Conservation (phyloP, 108 stramenopile genomes). For the Parmales sp. region DNA sequence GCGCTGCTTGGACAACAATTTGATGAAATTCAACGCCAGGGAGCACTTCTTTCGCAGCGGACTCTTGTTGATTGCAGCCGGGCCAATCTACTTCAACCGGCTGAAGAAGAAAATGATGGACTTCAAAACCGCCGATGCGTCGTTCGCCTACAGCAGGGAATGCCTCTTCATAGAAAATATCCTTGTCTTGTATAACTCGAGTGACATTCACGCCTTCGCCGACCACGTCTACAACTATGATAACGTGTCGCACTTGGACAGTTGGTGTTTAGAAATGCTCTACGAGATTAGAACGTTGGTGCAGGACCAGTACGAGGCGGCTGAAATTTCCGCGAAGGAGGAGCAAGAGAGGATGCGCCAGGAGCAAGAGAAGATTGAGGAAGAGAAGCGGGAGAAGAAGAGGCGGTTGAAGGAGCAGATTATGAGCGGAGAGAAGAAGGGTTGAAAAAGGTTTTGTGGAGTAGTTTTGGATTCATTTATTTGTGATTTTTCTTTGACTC, state of each 20-base stretch:
- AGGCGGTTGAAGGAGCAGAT: not conserved
- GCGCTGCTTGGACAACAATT: not conserved
- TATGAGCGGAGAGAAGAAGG: too few relatives aligned
- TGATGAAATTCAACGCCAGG: conserved; percentile 5
- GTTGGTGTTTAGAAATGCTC: not conserved
- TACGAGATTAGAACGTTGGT: not conserved
- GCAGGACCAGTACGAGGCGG: not conserved
- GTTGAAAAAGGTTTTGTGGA: too few relatives aligned
- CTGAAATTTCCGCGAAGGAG: not conserved
- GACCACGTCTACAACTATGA: conserved; percentile 5
- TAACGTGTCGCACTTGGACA: not conserved
- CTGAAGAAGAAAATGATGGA: conserved; percentile 1
- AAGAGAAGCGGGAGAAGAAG: not conserved
- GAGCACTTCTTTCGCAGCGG: conserved; percentile 1
- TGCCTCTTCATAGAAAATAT: not conserved
- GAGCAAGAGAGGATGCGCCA: not conserved
- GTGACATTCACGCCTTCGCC: not conserved
- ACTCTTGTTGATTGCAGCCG: not conserved
- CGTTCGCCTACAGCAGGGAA: not conserved
- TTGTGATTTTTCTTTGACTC: too few relatives aligned
- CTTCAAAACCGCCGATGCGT: conserved; percentile 1
- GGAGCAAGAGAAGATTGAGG: not conserved
- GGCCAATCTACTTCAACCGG: not conserved
- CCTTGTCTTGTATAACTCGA: not conserved
- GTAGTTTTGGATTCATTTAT: too few relatives aligned